A percentile compares a stretch with the other conserved stretches of the same genome.
phyloP scores from a whole-genome alignment of 2,329 filamentous ascomycete genomes.

The Ascochyta fabae region DNA sequence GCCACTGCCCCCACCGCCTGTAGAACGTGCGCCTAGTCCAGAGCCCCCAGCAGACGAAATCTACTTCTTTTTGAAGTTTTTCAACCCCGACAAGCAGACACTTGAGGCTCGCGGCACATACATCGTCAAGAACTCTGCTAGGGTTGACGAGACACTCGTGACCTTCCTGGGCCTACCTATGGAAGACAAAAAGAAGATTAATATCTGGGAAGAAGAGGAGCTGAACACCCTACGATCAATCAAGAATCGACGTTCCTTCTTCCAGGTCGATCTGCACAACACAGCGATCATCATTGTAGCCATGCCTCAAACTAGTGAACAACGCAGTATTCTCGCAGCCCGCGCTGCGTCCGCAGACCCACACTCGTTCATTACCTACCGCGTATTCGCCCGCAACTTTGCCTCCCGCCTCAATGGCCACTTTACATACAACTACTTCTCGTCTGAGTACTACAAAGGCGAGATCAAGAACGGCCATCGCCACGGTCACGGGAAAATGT shows the following conservation, averaged over 20 bases:
- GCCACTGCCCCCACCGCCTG: conserved; percentile 28
- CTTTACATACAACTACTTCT: conserved; percentile 62
- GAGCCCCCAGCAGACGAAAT: conserved; percentile 43
- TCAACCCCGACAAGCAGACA: conserved; percentile 45
- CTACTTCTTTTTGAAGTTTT: conserved; percentile 51
- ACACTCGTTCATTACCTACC: conserved; percentile 53
- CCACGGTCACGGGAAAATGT: conserved; percentile 63
- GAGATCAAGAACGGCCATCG: conserved; percentile 53
- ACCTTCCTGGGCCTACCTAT: conserved; percentile 36
- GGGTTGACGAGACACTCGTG: conserved; percentile 44
- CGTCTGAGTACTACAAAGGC: conserved; percentile 63
- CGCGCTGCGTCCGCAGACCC: conserved; percentile 46
- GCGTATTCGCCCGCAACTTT: conserved; percentile 51
- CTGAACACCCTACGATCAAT: conserved; percentile 34
- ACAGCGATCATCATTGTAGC: conserved; percentile 44
- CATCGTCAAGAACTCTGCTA: conserved; percentile 38
- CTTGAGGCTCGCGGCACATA: conserved; percentile 44
- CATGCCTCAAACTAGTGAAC: conserved; percentile 34
- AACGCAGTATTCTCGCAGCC: conserved; percentile 38
- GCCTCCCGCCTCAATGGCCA: conserved; percentile 52
- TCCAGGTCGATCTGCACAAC: conserved; percentile 41
- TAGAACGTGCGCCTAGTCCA: conserved; percentile 28
- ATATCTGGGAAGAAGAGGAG: conserved; percentile 59
- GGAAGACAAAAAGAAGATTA: conserved; percentile 51
- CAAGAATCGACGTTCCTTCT: conserved; percentile 43